Conservation (phyloP, 352 stramenopile genomes). For the Phytophthora constricta region DNA sequence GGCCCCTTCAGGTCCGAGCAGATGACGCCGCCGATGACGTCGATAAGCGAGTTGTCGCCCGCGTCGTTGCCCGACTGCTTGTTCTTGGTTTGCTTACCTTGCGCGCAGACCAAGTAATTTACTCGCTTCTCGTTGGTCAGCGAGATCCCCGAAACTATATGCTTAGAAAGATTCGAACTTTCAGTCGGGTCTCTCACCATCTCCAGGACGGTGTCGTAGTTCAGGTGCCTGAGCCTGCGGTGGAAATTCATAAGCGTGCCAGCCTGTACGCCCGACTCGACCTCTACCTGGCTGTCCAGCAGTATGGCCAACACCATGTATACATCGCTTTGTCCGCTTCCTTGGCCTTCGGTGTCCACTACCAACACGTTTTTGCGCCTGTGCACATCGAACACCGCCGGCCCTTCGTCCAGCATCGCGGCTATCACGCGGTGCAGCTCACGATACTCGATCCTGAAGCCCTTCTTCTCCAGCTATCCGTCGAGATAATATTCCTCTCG, state of each 20-base stretch:
- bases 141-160: constrained; percentile 13
- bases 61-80: constrained; percentile 15
- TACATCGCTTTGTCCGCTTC: not conserved
- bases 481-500: constrained; percentile 31
- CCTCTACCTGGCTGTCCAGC: constrained; percentile 8
- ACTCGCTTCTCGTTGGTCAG: constrained; percentile 4
- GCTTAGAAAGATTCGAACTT: too few species aligned
- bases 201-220: constrained; percentile 16
- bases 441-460: constrained; percentile 11
- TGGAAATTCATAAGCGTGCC: constrained; percentile 20
- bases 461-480: constrained; percentile 22
- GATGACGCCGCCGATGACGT: constrained; percentile 18
- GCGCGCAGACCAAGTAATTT: constrained; percentile 19
- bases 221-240: constrained; percentile 12
- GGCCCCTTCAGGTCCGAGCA: constrained; percentile 18
- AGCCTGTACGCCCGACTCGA: constrained; percentile 9
- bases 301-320: constrained; percentile 17
- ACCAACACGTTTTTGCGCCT: constrained; percentile 15
- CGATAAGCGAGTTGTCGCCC: constrained; percentile 18
- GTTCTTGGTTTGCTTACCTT: constrained; percentile 31
- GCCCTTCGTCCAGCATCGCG: not conserved
- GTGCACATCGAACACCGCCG: constrained; percentile 9
- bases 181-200: constrained; percentile 11
- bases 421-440: not conserved
- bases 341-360: not conserved